phyloP scores from a whole-genome alignment of 2,329 filamentous ascomycete genomes.

The Rhynchosporium agropyri region DNA sequence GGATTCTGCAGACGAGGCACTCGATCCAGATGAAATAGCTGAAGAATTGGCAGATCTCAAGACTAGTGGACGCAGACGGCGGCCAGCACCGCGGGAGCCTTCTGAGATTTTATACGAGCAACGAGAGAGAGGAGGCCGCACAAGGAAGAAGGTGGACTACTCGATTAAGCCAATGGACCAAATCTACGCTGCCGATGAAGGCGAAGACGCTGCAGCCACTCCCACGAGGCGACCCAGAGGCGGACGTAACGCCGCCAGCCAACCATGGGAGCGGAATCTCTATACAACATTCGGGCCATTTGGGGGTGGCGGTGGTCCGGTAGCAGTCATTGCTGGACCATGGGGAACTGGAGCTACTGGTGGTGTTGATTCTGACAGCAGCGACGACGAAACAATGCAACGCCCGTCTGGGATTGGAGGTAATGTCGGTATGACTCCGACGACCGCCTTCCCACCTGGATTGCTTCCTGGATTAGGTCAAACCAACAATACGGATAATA shows the following conservation, averaged over 20 bases:
- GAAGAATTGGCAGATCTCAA: slow-evolving; percentile 67
- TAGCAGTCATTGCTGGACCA: slow-evolving; percentile 58
- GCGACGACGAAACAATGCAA: slow-evolving; percentile 83
- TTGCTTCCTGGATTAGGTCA: slow-evolving; percentile 55
- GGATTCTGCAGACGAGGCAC: slow-evolving; percentile 56
- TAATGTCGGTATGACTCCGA: slow-evolving; percentile 66
- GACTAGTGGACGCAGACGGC: slow-evolving; percentile 48
- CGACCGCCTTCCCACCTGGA: slow-evolving; percentile 53
- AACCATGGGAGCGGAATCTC: slow-evolving; percentile 73
- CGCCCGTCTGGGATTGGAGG: slow-evolving; percentile 63
- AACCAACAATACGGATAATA: slow-evolving; percentile 58
- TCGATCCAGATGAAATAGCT: slow-evolving; percentile 66
- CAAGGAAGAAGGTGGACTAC: slow-evolving; percentile 77
- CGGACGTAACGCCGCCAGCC: slow-evolving; percentile 51
- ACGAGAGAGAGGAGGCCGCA: slow-evolving; percentile 55
- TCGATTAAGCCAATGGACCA: slow-evolving; percentile 78
- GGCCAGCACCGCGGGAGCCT: slow-evolving; percentile 50
- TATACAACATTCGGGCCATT: slow-evolving; percentile 94
- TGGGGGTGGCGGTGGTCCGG: slow-evolving; percentile 75
- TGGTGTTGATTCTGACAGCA: slow-evolving; percentile 90
- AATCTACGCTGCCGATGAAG: slow-evolving; percentile 72
- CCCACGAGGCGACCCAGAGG: slow-evolving; percentile 66
- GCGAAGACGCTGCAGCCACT: slow-evolving; percentile 66
- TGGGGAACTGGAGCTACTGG: slow-evolving; percentile 75
- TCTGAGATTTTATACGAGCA: slow-evolving; percentile 62